Conservation (phyloP, 2,329 filamentous ascomycete genomes). For the Exutisphaerella laricina region DNA sequence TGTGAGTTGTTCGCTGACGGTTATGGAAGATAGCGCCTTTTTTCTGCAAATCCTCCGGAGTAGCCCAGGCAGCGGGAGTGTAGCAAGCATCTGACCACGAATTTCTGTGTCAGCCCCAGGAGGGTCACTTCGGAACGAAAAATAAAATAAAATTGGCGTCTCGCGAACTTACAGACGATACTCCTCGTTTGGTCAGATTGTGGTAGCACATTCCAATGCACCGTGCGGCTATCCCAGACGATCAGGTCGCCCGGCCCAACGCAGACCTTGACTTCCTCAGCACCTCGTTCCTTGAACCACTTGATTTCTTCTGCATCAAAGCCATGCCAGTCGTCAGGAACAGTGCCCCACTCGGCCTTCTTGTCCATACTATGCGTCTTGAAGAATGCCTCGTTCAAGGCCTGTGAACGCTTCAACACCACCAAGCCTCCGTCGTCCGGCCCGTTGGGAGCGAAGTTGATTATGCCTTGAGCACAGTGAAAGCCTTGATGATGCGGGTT, state of each 20-base stretch:
- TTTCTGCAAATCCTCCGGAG: conserved; percentile 10
- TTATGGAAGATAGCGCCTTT: conserved; percentile 12
- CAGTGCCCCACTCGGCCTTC: conserved; percentile 12
- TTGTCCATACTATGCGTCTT: conserved; percentile 15
- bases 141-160: too few relatives aligned
- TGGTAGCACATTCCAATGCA: conserved; percentile 37
- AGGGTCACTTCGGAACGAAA: too few relatives aligned
- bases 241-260: conserved; percentile 21
- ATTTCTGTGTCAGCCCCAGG: too few relatives aligned
- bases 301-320: conserved; percentile 14
- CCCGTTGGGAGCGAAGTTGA: conserved; percentile 19
- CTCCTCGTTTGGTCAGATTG: conserved; percentile 13
- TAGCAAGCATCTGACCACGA: conserved; percentile 15
- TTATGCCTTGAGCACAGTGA: conserved; percentile 13
- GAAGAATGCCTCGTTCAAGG: conserved; percentile 13
- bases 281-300: conserved; percentile 12
- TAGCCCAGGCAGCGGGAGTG: conserved; percentile 10
- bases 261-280: conserved; percentile 13
- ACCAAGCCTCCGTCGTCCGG: conserved; percentile 18
- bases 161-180: conserved; percentile 18
- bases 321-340: conserved; percentile 17
- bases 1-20: conserved; percentile 11
- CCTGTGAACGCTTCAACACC: conserved; percentile 12
- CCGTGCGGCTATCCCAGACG: conserved; percentile 34
- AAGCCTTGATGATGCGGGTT: conserved; percentile 6